phyloP scores from a whole-genome alignment of 83 land plant species.

The Thuja plicata region DNA sequence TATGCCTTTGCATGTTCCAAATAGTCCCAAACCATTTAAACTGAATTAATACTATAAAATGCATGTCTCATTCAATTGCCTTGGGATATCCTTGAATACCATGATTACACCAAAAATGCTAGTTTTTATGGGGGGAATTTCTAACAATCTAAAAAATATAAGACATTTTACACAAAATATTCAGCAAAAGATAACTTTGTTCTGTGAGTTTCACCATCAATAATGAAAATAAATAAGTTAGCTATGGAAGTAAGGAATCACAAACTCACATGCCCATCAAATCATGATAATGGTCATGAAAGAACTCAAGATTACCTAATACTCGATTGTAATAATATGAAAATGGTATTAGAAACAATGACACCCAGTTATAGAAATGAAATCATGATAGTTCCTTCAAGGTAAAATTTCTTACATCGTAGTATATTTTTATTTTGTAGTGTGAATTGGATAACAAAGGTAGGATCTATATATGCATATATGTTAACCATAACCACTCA shows the following conservation, averaged over 20 bases:
- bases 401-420: not conserved
- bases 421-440: not conserved
- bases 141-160: not conserved
- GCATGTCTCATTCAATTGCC: not conserved
- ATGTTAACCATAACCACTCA: not conserved
- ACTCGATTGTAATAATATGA: not conserved
- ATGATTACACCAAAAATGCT: not conserved
- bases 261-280: not conserved
- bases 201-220: not conserved
- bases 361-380: not conserved
- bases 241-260: not conserved
- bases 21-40: not conserved
- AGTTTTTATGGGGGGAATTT: not conserved
- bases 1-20: conserved; percentile 30
- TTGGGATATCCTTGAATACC: not conserved
- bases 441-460: not conserved
- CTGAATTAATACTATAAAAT: not conserved
- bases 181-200: not conserved
- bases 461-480: not conserved
- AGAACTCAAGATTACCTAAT: not conserved
- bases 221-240: not conserved
- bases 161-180: not conserved
- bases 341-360: not conserved
- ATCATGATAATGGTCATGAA: not conserved
- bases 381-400: not conserved